phyloP scores from a whole-genome alignment of 2,329 filamentous ascomycete species.

The Fonsecaea erecta region DNA sequence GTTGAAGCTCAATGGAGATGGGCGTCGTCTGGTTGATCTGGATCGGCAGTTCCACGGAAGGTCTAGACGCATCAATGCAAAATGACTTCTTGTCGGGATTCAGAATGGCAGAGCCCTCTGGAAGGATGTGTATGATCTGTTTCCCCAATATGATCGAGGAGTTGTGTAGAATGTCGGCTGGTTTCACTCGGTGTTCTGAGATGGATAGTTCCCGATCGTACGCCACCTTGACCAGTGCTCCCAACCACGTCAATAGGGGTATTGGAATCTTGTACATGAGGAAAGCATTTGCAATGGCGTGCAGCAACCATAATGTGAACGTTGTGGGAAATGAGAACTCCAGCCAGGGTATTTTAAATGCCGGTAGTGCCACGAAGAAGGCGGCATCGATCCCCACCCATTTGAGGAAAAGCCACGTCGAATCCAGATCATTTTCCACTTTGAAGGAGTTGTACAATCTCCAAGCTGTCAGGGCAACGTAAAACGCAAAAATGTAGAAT shows the following conservation, averaged over 20 bases:
- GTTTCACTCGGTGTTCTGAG: slow-evolving; percentile 90
- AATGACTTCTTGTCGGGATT: slow-evolving; percentile 82
- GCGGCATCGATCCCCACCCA: slow-evolving; percentile 86
- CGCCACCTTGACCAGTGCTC: slow-evolving; percentile 75
- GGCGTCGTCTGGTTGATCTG: slow-evolving; percentile 93
- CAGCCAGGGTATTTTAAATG: slow-evolving; percentile 92
- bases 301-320: slow-evolving; percentile 70
- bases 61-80: slow-evolving; percentile 71
- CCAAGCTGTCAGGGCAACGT: slow-evolving; percentile 76
- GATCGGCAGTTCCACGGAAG: slow-evolving; percentile 73
- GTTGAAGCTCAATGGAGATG: slow-evolving; percentile 83
- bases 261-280: slow-evolving; percentile 91
- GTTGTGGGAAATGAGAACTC: slow-evolving; percentile 82
- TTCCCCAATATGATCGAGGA: slow-evolving; percentile 91
- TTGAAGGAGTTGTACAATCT: slow-evolving; percentile 84
- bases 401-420: slow-evolving; percentile 90
- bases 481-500: slow-evolving; percentile 82
- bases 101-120: slow-evolving; percentile 89
- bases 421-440: slow-evolving; percentile 80
- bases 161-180: slow-evolving; percentile 85
- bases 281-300: slow-evolving; percentile 77
- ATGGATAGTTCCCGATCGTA: slow-evolving; percentile 93
- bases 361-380: slow-evolving; percentile 85
- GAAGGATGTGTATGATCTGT: slow-evolving; percentile 96
- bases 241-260: slow-evolving; percentile 73